phyloP scores from a whole-genome alignment of 2,329 filamentous ascomycete species.

The Apiospora rasikravindrae region DNA sequence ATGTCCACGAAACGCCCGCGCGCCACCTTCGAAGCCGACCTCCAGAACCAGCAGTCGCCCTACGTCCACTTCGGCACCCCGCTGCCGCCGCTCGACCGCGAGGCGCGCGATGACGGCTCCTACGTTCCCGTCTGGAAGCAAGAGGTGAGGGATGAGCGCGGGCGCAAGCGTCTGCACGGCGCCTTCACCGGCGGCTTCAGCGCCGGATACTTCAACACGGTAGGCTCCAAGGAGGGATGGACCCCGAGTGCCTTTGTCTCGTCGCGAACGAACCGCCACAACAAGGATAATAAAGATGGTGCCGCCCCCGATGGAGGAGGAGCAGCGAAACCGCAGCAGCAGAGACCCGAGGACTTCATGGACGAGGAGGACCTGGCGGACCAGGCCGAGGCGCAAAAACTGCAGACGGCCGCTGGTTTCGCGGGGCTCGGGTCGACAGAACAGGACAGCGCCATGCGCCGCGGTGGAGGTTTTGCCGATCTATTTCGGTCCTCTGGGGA shows the following conservation, averaged over 20 bases:
- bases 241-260: conserved; percentile 90
- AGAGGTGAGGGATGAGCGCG: conserved; percentile 91
- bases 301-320: not conserved
- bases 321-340: conserved; percentile 40
- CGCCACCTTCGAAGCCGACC: conserved; percentile 77
- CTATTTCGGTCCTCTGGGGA: conserved; percentile 76
- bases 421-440: conserved; percentile 74
- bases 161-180: conserved; percentile 88
- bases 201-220: conserved; percentile 97
- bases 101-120: conserved; percentile 84
- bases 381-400: conserved; percentile 74
- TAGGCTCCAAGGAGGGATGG: conserved; percentile 98
- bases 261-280: conserved; percentile 78
- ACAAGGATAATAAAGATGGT: conserved; percentile 63
- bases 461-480: conserved; percentile 63
- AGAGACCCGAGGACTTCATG: conserved; percentile 91
- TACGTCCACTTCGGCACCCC: conserved; percentile 85
- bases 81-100: conserved; percentile 76
- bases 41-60: conserved; percentile 69
- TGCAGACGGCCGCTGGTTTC: conserved; percentile 77
- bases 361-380: conserved; percentile 95
- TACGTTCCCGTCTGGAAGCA: conserved; percentile 98
- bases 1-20: conserved; percentile 85
- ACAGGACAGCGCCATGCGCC: conserved; percentile 55
- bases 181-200: conserved; percentile 97